A percentile compares a stretch with the other conserved stretches of the same genome.
Evolutionary conservation across 352 stramenopile genomes (phyloP).

Genomic region (Phytopythium sindhum): DNA sequence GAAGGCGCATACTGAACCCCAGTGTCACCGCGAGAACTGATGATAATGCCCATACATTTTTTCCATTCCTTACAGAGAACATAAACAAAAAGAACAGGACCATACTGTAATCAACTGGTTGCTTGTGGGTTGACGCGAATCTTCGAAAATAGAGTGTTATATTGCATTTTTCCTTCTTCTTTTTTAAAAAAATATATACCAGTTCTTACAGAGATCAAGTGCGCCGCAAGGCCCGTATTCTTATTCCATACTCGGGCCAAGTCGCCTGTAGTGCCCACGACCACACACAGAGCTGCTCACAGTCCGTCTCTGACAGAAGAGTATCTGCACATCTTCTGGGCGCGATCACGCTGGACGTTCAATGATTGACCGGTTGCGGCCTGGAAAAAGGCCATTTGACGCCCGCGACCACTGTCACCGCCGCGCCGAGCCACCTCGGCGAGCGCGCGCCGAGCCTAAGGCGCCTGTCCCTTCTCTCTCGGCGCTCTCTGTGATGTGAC

Average conservation of each 20-base stretch:
- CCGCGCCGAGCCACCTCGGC: too few species aligned
- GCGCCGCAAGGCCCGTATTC: too few species aligned
- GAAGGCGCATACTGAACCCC: neutral
- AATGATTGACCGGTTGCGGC: slow-evolving; percentile 1
- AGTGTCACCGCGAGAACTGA: too few species aligned
- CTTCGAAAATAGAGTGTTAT: too few species aligned
- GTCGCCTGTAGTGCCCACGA: neutral
- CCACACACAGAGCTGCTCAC: neutral
- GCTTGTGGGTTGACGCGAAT: too few species aligned
- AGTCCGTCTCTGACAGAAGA: neutral
- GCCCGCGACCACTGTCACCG: neutral
- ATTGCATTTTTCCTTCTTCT: too few species aligned
- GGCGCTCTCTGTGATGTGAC: neutral
- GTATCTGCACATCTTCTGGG: neutral
- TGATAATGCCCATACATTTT: neutral
- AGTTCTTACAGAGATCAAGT: too few species aligned
- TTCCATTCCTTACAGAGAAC: neutral
- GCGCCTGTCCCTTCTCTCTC: neutral
- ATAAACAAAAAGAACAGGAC: too few species aligned
- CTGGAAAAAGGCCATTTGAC: slow-evolving; percentile 2
- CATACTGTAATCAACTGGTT: too few species aligned
- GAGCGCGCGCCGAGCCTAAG: too few species aligned
- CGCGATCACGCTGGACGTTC: neutral
- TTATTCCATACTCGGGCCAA: neutral
- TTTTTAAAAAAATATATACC: too few species aligned